Conservation (phyloP, 305 asterid genomes). For the Caryopteris hybrid region DNA sequence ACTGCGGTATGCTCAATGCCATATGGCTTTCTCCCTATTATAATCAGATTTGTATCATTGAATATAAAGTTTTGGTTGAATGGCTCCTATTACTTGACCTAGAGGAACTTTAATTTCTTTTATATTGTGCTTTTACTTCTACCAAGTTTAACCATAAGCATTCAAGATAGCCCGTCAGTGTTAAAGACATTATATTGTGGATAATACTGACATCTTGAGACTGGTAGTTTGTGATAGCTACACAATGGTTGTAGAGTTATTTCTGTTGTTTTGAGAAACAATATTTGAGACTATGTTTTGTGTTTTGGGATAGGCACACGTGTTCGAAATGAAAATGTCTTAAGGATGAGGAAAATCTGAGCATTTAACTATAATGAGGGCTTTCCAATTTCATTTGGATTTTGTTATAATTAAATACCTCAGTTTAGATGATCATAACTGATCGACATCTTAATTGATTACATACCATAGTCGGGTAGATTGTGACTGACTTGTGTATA, state of each 20-base stretch:
- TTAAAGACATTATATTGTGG: not conserved
- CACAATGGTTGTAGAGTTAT: not conserved
- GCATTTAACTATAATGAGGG: not conserved
- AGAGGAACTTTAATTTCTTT: not conserved
- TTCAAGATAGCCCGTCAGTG: not conserved
- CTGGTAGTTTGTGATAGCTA: not conserved
- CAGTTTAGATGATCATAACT: no score
- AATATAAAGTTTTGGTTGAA: not conserved
- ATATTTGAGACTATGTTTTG: not conserved
- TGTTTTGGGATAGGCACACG: not conserved
- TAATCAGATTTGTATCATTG: not conserved
- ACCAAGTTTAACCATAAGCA: not conserved
- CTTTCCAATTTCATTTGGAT: not conserved
- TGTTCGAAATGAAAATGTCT: not conserved
- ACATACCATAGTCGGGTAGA: not conserved
- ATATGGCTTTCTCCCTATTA: conserved; percentile 6
- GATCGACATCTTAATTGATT: no score
- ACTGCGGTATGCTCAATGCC: conserved; percentile 66
- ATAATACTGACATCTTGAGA: not conserved
- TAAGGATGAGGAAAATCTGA: not conserved
- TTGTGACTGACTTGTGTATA: not conserved
- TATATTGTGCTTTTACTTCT: not conserved
- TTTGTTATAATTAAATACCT: no score
- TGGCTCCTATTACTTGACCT: not conserved
- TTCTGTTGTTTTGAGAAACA: not conserved